Evolutionary conservation across 83 land plant genomes (phyloP), one percentile per base, ranked within the genome.

Genomic region (Picea abies): DNA sequence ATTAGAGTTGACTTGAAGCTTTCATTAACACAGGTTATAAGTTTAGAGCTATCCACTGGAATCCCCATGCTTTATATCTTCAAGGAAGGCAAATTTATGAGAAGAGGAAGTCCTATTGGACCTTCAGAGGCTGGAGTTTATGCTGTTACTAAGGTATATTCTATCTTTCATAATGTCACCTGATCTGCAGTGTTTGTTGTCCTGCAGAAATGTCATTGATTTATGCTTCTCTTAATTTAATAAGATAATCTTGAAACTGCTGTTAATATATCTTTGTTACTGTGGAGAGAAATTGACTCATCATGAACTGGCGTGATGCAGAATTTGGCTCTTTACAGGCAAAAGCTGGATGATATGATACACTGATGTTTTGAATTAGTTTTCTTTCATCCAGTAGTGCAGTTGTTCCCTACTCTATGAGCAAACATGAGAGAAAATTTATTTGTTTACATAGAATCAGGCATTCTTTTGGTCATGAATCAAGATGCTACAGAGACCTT

Each of bases 41-140:
- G 90, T 80, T 87, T 97, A 29, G 98, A 97, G 86, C 83, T 97
- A 4, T 90, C 99, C 14, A 97, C 98, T 72, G 99, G 99, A 22
- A 85, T 97, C 63, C 99, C 99, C 3, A 95, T 97, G 99, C 94
- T 97, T 76, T 97, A 97, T 86, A 88, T 94, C 32, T 89, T 90
- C 82, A 97, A 95, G 88, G 94, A 88, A 64, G 93, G 93, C 60
- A 90, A 85, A 23, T 95, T 97, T 84, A 87, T 93, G 11, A 87
- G 98, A 26, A 91, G 98, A 56, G 99, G 99, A 85, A 92, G 98
- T 80, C 98, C 98, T 56, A 88, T 82, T 20, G 94, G 87, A 49
- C 96, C 98, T 47, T 84, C 87, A 70, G 93, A 90, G 69, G 93
- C 93, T 35, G 95, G 98, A 37, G 96, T 95, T 56, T 97, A 95